These are phyloP conservation scores for Triticum turgidum DNA, from an alignment of 176 grass and related monocot species.

Conservation along the genomic window DNA sequence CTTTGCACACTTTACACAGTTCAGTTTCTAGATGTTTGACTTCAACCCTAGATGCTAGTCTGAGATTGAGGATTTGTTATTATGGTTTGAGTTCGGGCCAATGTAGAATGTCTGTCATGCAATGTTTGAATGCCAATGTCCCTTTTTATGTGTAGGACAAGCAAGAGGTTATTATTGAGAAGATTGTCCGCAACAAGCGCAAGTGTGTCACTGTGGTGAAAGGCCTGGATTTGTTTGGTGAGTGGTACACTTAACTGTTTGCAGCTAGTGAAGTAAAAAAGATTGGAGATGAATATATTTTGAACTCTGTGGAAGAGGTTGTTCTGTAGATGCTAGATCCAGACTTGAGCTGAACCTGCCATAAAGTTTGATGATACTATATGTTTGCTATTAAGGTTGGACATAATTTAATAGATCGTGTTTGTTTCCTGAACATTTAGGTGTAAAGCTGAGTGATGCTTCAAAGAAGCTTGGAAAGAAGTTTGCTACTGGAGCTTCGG, in stretches of 20 bases:
- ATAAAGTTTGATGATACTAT: not conserved
- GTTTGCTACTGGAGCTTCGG: slow-evolving; percentile 97
- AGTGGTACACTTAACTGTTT: slow-evolving; percentile 13
- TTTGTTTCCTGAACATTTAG: slow-evolving; percentile 38
- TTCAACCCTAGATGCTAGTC: not conserved
- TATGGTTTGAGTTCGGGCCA: not conserved
- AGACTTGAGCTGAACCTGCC: not conserved
- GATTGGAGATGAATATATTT: not conserved
- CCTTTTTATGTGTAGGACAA: slow-evolving; percentile 56
- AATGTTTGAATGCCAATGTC: not conserved
- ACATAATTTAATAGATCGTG: not conserved
- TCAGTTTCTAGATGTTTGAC: not conserved
- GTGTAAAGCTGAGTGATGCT: slow-evolving; percentile 91
- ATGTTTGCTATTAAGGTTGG: not conserved
- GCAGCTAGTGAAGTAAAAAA: not conserved
- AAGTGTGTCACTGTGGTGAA: slow-evolving; percentile 99
- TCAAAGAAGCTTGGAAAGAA: slow-evolving; percentile 99
- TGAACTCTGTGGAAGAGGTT: not conserved
- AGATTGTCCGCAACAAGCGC: slow-evolving; percentile 99
- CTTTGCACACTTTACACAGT: not conserved
- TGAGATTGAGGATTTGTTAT: not conserved
- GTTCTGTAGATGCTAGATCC: not conserved
- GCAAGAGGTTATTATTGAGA: slow-evolving; percentile 94
- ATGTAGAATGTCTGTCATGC: not conserved
- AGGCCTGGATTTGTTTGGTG: slow-evolving; percentile 93